Base-by-base conservation (phyloP, 2,329 filamentous ascomycete genomes). In the Fusarium staphyleae region DNA sequence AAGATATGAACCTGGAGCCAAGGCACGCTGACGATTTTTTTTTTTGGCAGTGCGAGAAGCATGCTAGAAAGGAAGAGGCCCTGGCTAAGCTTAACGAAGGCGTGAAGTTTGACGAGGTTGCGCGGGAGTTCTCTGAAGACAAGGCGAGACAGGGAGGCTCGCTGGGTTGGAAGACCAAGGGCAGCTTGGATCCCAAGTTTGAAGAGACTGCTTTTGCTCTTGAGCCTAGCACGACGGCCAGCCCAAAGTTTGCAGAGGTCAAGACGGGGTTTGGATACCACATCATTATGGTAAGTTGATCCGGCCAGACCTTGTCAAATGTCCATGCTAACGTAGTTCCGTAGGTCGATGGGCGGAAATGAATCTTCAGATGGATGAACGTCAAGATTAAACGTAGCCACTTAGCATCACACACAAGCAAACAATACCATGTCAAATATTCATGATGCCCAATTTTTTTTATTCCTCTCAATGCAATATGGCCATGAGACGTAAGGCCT, bases 201-300 rank as follows among this genome's bases (percentile, higher is more conserved):
- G 89, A 90, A 67, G 84, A 86, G 55, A 82, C 89, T 9, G 90
- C 89, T 8, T 92, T 87, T 70, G 82, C 80, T 19, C 77, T 93
- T 29, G 84, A 88, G 63, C 75, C 82, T 1, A 90, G 87, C 67
- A 86, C 85, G 8, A 87, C 85, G 11, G 77, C 71, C 11, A 86
- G 75, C 52, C 87, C 89, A 2, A 87, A 86, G 68, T 81, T 83
- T 68, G 88, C 78, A 1, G 87, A 91, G 75, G 86, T 81, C 16
- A 91, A 90, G 78, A 92, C 89, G 1, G 80, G 77, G 1, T 87
- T 89, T 74, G 90, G 89, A 1, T 92, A 92, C 76, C 89, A 93
- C 71, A 85, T 93, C 60, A 84, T 93, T 61, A 91, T 92, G 86
- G 89, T 92, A 56, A 47, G 74, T 66, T 39, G n/a, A 29, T 3